A percentile compares a stretch with the other conserved stretches of the same genome.
Evolutionary conservation across 371 early-diverging fungal species (phyloP).

Genomic region (Zopfochytrium polystomum): DNA sequence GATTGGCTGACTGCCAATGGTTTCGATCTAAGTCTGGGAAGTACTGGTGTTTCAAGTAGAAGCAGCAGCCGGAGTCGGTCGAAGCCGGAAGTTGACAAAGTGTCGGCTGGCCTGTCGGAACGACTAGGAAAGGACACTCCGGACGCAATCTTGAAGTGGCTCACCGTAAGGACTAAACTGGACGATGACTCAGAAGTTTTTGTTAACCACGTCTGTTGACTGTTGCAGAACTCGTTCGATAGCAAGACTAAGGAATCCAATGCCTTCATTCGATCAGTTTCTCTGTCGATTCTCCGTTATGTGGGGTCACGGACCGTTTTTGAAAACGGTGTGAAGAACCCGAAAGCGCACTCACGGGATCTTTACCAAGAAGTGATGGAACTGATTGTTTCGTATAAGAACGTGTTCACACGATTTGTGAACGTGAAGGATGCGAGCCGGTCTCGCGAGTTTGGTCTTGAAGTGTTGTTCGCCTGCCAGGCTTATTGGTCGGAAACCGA

Average conservation of each 20-base stretch:
- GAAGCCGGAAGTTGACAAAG: background rate
- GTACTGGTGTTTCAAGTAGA: conserved; percentile 6
- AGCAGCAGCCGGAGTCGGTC: conserved; percentile 3
- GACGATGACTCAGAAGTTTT: too few relatives aligned
- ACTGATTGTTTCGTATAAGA: conserved; percentile 12
- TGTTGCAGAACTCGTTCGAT: background rate
- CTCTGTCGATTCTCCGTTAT: conserved; percentile 15
- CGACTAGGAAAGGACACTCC: conserved; percentile 11
- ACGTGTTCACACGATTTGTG: conserved; percentile 15
- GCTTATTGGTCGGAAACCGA: conserved; percentile 18
- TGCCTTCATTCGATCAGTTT: conserved; percentile 18
- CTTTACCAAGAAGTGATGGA: conserved; percentile 23
- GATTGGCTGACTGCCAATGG: conserved; percentile 26
- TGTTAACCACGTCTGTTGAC: background rate
- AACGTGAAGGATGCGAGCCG: background rate
- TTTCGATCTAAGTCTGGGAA: too few relatives aligned
- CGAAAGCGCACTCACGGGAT: conserved; percentile 17
- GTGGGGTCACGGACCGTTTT: conserved; percentile 24
- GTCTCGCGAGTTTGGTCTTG: conserved; percentile 8
- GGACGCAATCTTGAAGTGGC: too few relatives aligned
- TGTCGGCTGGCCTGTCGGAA: background rate
- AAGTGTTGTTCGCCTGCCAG: conserved; percentile 24
- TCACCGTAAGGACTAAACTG: too few relatives aligned
- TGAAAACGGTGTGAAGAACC: conserved; percentile 17
- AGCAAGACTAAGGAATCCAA: background rate